Base-by-base conservation (phyloP, 73 alveolate genomes). In the Uronychia binucleata region DNA sequence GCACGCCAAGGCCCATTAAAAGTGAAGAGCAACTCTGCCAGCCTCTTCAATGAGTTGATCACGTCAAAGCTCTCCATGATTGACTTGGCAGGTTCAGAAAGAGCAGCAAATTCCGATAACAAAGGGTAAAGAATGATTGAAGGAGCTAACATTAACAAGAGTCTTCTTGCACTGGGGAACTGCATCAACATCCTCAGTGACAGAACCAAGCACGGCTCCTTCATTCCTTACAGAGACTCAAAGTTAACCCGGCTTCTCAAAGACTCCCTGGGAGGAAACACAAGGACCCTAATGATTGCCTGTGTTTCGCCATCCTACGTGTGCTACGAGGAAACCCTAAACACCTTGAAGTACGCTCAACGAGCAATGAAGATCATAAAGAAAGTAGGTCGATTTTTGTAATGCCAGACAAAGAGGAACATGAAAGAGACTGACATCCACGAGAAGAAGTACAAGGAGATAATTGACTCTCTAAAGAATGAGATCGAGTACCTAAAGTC, bases 351-450 rank as follows among this genome's bases (percentile, higher is more conserved):
- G 75, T 97, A 94, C 86, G 99, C 99, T n/a, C 93, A 94, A 77
- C 82, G 99, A 80, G 98, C 98, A 28, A 98, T 93, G 77, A 91
- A 95, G 80, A 96, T 98, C 26, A 97, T 97, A 86, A 94, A 96
- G 74, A 88, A 87, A 19, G 67, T 46, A 46, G 19, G 67, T 5
- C n/a, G 67, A 11, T 46, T 19, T 46, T 46, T 46, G 5, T 46
- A 5, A 5, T 46, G 19, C 19, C 19, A 46, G 76, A 85, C 95
- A 1, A 93, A 89, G 80, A 97, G 88, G 86, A 97, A 95, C 89
- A 82, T 91, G 11, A 87, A 87, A 78, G 96, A 90, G 84, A 93
- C 89, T 29, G 88, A 91, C n/a, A 87, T 86, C 27, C 96, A 88
- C 74, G 89, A 84, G 28, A 92, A 90, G 76, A 89, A 94, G 83